Conservation (phyloP, 129 eudicot genomes). For the Erigeron canadensis region DNA sequence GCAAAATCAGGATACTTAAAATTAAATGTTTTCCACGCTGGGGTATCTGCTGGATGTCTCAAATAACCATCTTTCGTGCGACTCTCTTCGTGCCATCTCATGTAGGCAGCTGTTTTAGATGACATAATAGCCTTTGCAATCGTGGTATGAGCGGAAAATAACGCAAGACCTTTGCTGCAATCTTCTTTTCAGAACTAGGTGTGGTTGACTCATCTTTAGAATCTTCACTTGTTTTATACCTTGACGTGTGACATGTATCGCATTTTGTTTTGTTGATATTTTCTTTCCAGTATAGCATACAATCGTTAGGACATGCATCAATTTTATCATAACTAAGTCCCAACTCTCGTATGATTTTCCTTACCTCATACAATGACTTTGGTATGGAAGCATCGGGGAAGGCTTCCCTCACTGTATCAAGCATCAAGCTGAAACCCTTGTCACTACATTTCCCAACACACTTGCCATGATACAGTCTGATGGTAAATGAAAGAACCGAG, state of each 20-base stretch:
- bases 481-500: conserved; percentile 14
- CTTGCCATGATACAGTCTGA: conserved; percentile 1
- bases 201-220: background rate
- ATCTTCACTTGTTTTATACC: conserved; percentile 1
- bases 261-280: background rate
- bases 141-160: background rate
- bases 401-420: background rate
- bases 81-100: conserved; percentile 3
- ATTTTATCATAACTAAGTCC: conserved; percentile 1
- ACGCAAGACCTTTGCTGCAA: background rate
- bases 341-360: background rate
- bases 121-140: conserved; percentile 6
- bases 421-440: background rate
- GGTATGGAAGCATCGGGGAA: background rate
- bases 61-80: background rate
- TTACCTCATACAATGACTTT: background rate
- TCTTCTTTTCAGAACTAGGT: background rate
- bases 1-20: background rate
- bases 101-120: background rate
- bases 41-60: background rate
- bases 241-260: background rate
- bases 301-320: conserved; percentile 1
- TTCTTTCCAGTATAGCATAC: background rate
- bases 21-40: background rate
- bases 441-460: background rate